Evolutionary conservation across 805 yeast species (phyloP).

Genomic region (Ogataea thermomethanolica): DNA sequence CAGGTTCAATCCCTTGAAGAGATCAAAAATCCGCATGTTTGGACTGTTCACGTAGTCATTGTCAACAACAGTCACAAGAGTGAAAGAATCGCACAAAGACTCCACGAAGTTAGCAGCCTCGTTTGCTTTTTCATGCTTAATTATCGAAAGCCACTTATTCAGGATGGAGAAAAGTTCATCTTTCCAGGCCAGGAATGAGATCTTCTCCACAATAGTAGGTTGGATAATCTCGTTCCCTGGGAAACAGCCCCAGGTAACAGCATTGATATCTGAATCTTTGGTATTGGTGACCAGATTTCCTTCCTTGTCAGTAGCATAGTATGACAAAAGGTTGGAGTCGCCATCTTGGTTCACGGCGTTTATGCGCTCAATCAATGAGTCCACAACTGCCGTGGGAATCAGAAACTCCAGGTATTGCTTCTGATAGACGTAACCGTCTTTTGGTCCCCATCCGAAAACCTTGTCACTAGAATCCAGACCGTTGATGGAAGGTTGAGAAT

Average conservation of each 20-base stretch:
- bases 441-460: constrained; percentile 93
- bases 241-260: constrained; percentile 98
- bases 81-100: constrained; percentile 53
- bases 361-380: constrained; percentile 41
- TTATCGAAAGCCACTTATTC: constrained; percentile 60
- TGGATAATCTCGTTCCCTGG: constrained; percentile 94
- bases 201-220: constrained; percentile 92
- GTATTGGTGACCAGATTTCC: constrained; percentile 64
- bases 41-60: constrained; percentile 61
- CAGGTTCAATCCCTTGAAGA: constrained; percentile 38
- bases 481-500: constrained; percentile 92
- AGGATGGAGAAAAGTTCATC: constrained; percentile 88
- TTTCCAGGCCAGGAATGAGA: constrained; percentile 94
- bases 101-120: constrained; percentile 41
- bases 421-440: constrained; percentile 88
- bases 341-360: constrained; percentile 40
- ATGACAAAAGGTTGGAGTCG: constrained; percentile 56
- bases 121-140: constrained; percentile 33
- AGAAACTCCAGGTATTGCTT: constrained; percentile 89
- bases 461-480: constrained; percentile 70
- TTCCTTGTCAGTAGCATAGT: constrained; percentile 64
- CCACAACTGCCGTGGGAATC: constrained; percentile 51
- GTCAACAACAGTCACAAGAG: constrained; percentile 84
- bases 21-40: constrained; percentile 52
- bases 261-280: constrained; percentile 71